phyloP scores from a whole-genome alignment of 108 stramenopile species.

The Conticribra guillardii region DNA sequence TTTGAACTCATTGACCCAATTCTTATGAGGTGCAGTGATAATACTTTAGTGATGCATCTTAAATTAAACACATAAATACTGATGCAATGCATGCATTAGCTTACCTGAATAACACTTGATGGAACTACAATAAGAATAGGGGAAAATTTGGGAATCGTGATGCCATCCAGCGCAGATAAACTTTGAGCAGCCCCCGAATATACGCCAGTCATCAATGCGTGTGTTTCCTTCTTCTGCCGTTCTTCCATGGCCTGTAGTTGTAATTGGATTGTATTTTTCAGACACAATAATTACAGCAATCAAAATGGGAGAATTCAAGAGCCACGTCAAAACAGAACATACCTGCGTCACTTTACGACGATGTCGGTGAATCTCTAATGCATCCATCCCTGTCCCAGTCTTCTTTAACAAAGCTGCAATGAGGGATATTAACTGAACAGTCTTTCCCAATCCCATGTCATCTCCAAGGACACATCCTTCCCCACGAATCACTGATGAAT shows the following conservation, averaged over 20 bases:
- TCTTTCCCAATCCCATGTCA: slow-evolving; percentile 70
- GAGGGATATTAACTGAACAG: slow-evolving; percentile 74
- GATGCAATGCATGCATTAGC: slow-evolving; percentile 4
- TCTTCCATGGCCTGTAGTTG: slow-evolving; percentile 7
- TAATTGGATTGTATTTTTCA: not conserved
- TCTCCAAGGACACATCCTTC: slow-evolving; percentile 75
- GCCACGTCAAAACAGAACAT: not conserved
- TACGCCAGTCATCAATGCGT: slow-evolving; percentile 39
- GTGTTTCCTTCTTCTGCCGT: slow-evolving; percentile 20
- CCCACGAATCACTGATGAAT: slow-evolving; percentile 56
- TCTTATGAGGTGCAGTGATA: too few species aligned
- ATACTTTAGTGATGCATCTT: too few species aligned
- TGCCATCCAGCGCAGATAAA: slow-evolving; percentile 6
- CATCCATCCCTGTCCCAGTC: slow-evolving; percentile 66
- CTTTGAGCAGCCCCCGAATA: slow-evolving; percentile 2
- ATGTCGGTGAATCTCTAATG: slow-evolving; percentile 41
- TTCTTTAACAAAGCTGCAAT: slow-evolving; percentile 78
- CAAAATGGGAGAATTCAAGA: not conserved
- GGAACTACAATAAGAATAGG: slow-evolving; percentile 86
- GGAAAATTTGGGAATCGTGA: slow-evolving; percentile 31
- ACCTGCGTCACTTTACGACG: slow-evolving; percentile 36
- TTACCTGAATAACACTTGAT: slow-evolving; percentile 61
- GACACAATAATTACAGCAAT: not conserved
- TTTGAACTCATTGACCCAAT: slow-evolving; percentile 62
- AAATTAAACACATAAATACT: not conserved